Evolutionary conservation across 2,329 filamentous ascomycete genomes (phyloP), one percentile per base, ranked within the genome.

Genomic region (Ophiosphaerella herpotricha): DNA sequence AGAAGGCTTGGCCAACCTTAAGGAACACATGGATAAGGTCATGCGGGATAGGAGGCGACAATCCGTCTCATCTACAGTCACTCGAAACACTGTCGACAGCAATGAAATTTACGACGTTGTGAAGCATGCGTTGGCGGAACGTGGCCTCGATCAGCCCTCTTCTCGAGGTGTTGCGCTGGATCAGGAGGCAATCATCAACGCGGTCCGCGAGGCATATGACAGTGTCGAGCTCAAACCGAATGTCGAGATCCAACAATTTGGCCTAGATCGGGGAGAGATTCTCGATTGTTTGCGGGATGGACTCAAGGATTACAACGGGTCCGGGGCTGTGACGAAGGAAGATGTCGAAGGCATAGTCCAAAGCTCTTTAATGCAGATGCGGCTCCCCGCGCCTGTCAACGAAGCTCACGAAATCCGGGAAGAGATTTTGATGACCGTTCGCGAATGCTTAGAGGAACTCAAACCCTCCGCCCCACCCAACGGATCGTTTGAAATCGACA

Each of bases 151-250:
- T 42, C 60, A 65, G 13, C 51, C 89, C 60, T 80, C 83, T 5
- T 54, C 64, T 3, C 64, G 65, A 39, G 58, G 56, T 5, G 55
- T 58, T 4, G 50, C 51, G 16, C 49, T 75, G 3, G 87, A 85
- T 61, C 85, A 89, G 58, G 90, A 96, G 41, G 90, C 95, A 50
- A 90, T 97, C 32, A 82, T 97, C 2, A 83, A 89, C 24, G 91
- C 92, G 3, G 89, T 97, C 12, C 86, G 87, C 60, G 91, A 96
- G 61, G 93, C 92, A 1, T 96, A 91, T 85, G 93, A 97, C 68
- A 90, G 86, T 46, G 55, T 70, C 42, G 63, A 66, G 52, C 96
- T 96, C 75, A 96, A 96, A 74, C 93, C 93, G 1, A 91, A 97
- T 63, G 91, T 96, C 43, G 88, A 96, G 61, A 82, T 96, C 4